These are phyloP conservation scores for Uncinocarpus reesii DNA, from an alignment of 2,329 filamentous ascomycete genomes.

Conservation along the genomic window DNA sequence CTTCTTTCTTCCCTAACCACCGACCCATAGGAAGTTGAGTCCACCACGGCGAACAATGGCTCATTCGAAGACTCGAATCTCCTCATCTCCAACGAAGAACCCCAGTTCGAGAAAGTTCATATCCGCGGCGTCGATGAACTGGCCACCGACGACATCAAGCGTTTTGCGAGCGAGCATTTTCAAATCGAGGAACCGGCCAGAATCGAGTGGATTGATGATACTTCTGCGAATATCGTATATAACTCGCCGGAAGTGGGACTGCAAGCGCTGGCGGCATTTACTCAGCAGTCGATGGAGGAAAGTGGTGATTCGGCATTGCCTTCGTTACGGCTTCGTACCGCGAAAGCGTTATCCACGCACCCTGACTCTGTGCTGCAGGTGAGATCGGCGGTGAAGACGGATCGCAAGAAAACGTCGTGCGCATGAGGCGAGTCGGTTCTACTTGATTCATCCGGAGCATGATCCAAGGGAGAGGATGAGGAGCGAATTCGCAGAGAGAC, in stretches of 20 bases:
- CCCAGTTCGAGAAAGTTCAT: conserved; percentile 57
- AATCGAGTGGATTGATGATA: conserved; percentile 93
- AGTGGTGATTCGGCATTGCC: conserved; percentile 39
- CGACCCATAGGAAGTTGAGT: conserved; percentile 2
- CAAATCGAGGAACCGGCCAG: conserved; percentile 45
- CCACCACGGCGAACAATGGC: not conserved
- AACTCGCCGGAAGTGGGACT: conserved; percentile 44
- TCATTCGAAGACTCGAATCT: conserved; percentile 11
- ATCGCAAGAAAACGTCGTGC: conserved; percentile 74
- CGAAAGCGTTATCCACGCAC: conserved; percentile 57
- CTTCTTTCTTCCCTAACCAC: not conserved
- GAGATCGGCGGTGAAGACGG: conserved; percentile 61
- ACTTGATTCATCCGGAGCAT: conserved; percentile 80
- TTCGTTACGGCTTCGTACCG: conserved; percentile 54
- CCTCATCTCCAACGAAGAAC: conserved; percentile 26
- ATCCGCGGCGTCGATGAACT: conserved; percentile 73
- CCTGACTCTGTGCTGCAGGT: conserved; percentile 61
- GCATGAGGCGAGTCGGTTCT: conserved; percentile 74
- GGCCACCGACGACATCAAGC: conserved; percentile 67
- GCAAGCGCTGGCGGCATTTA: conserved; percentile 45
- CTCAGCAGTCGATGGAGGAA: conserved; percentile 25
- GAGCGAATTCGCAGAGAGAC: conserved; percentile 41
- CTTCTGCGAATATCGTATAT: conserved; percentile 79
- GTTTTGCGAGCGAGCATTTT: conserved; percentile 62
- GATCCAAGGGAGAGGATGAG: conserved; percentile 66